These are phyloP conservation scores for Eucalyptus camaldulensis DNA, from an alignment of 345 rosid species.

Conservation along the genomic window DNA sequence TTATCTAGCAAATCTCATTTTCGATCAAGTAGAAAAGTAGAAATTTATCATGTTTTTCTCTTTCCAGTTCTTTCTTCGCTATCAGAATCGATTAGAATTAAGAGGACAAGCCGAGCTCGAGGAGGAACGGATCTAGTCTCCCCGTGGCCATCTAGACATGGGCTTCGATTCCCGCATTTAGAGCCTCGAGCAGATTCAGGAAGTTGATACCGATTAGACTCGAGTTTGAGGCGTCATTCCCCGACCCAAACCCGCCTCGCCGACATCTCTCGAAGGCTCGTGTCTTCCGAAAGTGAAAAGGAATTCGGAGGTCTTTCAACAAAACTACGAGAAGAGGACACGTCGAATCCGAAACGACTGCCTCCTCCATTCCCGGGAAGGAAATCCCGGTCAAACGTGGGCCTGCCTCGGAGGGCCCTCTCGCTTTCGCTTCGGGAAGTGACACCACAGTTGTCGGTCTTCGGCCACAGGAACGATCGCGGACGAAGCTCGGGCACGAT, in stretches of 20 bases:
- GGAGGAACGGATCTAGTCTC: background rate
- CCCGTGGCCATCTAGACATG: background rate
- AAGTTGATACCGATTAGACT: background rate
- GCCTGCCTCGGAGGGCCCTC: background rate
- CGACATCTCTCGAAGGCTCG: background rate
- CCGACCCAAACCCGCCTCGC: background rate
- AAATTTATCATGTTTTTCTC: background rate
- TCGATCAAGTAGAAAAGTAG: background rate
- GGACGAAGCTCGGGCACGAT: background rate
- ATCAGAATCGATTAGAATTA: background rate
- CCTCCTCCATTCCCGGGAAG: background rate
- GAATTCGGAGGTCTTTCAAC: background rate
- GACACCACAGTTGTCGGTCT: background rate
- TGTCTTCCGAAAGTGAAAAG: background rate
- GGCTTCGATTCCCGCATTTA: background rate
- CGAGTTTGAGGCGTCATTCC: background rate
- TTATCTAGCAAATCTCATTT: background rate
- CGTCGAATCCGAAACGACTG: background rate
- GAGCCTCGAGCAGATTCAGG: background rate
- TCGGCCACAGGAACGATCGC: background rate
- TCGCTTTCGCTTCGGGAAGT: background rate
- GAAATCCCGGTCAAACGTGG: background rate
- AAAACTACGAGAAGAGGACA: background rate
- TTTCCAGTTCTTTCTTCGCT: background rate
- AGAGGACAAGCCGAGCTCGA: background rate